Evolutionary conservation across 768 basidiomycete genomes (phyloP), one percentile per base, ranked within the genome.

Genomic region (Lentinula detonsa): DNA sequence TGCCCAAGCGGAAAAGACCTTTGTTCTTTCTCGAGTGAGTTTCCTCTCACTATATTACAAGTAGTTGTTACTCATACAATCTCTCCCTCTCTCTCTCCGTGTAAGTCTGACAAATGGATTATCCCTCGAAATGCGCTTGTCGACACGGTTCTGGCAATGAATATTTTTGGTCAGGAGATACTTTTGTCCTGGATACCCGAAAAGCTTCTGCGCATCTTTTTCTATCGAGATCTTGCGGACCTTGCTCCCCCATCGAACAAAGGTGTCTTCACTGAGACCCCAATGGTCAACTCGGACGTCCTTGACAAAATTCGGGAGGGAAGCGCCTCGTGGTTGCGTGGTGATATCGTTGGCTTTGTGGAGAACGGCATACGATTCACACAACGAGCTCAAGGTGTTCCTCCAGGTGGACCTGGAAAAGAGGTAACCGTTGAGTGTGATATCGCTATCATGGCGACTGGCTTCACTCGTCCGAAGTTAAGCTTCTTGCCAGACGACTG

Each of bases 81-180:
- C 5, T 21, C 33, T 34, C 5, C 0, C 8, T 8, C 45, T 46
- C 18, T n/a, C 58, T 15, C 10, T 21, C 23, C 6, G 31, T n/a
- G 61, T 51, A 33, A 55, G 50, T 50, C 21, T 31, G 57, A 59
- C 9, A 65, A 80, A 73, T 82, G 81, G 79, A 78, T 82, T 62
- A 81, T 82, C 6, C 76, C 76, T 11, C 64, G 71, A 23, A 82
- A 83, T 60, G 74, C 79, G 5, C 46, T 81, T 51, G 63, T 85
- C 51, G 82, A 84, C 64, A 78, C 76, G 2, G 62, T 75, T 37
- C 73, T 84, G 46, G 73, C 81, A 2, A 72, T 75, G 33, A 81
- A 83, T 65, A 81, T 82, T 0, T 83, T 83, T 63, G 82, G 82
- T 4, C 71, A 77, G 6, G 73, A 84, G 65, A 82, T 81, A 77